Evolutionary conservation across 192 early-diverging fungal genomes (phyloP).

Genomic region (Umbelopsis sp.): DNA sequence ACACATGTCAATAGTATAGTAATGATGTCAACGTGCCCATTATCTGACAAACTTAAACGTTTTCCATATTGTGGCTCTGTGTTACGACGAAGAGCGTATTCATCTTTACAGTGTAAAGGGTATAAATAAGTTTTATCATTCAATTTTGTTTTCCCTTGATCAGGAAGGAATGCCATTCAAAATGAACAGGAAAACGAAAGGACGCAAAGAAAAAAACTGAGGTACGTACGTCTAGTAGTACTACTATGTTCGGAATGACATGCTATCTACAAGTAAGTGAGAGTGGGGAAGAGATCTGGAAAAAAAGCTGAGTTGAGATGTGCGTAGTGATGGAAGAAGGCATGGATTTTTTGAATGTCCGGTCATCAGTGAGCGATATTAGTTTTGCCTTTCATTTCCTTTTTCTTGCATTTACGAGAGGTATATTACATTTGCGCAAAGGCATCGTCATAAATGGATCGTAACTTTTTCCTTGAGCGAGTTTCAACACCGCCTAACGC

Average conservation of each 20-base stretch:
- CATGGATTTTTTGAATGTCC: too few species aligned
- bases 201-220: not conserved
- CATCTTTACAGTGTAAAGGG: too few species aligned
- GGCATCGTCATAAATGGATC: not conserved
- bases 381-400: too few species aligned
- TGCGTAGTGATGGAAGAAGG: too few species aligned
- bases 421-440: not conserved
- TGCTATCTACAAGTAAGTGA: not conserved
- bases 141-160: too few species aligned
- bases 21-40: not conserved
- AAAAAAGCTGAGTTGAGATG: not conserved
- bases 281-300: not conserved
- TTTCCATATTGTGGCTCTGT: not conserved
- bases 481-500: constrained; percentile 12
- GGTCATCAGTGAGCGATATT: too few species aligned
- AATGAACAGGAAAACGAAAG: not conserved
- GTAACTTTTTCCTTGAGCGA: not conserved
- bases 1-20: not conserved
- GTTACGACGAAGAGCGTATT: not conserved
- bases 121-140: too few species aligned
- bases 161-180: too few species aligned
- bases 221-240: not conserved
- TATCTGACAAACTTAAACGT: too few species aligned
- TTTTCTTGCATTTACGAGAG: too few species aligned
- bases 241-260: not conserved